A percentile compares a stretch with the other conserved stretches of the same genome.
Conservation (phyloP, 345 rosid species). For the Streptanthus diversifolius region DNA sequence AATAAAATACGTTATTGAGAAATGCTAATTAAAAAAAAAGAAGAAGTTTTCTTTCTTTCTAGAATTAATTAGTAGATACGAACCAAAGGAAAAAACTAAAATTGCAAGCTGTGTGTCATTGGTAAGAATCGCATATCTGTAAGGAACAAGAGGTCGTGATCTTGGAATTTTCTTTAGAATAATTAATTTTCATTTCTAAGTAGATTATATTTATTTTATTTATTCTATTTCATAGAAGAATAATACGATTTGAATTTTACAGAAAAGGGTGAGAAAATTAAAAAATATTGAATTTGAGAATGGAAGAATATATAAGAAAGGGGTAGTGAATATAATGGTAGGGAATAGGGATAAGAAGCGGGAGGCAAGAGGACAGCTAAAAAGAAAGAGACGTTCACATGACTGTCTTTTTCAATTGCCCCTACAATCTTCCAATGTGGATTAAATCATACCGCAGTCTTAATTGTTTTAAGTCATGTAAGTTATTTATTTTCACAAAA, state of each 20-base stretch:
- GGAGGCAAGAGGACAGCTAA: not conserved
- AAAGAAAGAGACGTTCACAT: constrained; percentile 19
- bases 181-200: not conserved
- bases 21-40: not conserved
- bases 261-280: not conserved
- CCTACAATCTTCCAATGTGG: not conserved
- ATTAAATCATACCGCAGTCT: not conserved
- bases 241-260: not conserved
- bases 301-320: constrained; percentile 1
- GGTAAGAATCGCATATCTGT: not conserved
- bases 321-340: not conserved
- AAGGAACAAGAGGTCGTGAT: not conserved
- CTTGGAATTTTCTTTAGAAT: constrained; percentile 1
- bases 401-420: constrained; percentile 9
- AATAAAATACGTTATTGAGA: not conserved
- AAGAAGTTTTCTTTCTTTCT: not conserved
- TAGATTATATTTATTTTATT: not conserved
- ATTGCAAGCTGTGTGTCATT: constrained; percentile 21
- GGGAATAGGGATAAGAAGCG: not conserved
- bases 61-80: not conserved
- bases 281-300: not conserved
- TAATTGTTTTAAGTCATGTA: not conserved
- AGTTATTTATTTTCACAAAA: not conserved
- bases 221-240: not conserved
- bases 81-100: constrained; percentile 1